Evolutionary conservation across 768 basidiomycete species (phyloP).

Genomic region (Phlebiopsis gigantea): DNA sequence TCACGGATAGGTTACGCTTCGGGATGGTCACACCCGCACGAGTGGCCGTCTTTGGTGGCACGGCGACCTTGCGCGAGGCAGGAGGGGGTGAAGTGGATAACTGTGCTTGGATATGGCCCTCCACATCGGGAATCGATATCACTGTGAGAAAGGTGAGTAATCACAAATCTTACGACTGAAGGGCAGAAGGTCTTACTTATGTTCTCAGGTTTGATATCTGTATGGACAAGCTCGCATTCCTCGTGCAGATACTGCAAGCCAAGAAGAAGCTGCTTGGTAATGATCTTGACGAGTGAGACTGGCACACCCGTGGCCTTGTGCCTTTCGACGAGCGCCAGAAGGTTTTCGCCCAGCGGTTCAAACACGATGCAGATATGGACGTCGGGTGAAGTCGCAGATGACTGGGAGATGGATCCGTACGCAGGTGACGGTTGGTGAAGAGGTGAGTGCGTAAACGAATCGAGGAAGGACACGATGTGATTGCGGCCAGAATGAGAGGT

Average conservation of each 20-base stretch:
- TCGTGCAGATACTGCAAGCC: conserved; percentile 91
- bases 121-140: conserved; percentile 78
- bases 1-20: conserved; percentile 22
- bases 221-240: conserved; percentile 89
- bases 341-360: conserved; percentile 77
- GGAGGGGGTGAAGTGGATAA: conserved; percentile 64
- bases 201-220: conserved; percentile 94
- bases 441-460: conserved; percentile 76
- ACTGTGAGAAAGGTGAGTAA: conserved; percentile 40
- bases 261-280: conserved; percentile 81
- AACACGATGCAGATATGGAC: conserved; percentile 88
- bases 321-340: conserved; percentile 68
- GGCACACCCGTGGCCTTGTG: conserved; percentile 84
- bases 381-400: conserved; percentile 14
- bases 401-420: not conserved
- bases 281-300: conserved; percentile 74
- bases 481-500: conserved; percentile 73
- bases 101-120: conserved; percentile 66
- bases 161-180: not conserved
- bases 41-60: conserved; percentile 62
- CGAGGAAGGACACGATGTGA: conserved; percentile 85
- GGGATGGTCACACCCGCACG: conserved; percentile 61
- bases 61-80: conserved; percentile 74
- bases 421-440: not conserved
- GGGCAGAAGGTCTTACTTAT: conserved; percentile 57